These are phyloP conservation scores for Kuraishia capsulata DNA, from an alignment of 805 yeast genomes.

Conservation along the genomic window DNA sequence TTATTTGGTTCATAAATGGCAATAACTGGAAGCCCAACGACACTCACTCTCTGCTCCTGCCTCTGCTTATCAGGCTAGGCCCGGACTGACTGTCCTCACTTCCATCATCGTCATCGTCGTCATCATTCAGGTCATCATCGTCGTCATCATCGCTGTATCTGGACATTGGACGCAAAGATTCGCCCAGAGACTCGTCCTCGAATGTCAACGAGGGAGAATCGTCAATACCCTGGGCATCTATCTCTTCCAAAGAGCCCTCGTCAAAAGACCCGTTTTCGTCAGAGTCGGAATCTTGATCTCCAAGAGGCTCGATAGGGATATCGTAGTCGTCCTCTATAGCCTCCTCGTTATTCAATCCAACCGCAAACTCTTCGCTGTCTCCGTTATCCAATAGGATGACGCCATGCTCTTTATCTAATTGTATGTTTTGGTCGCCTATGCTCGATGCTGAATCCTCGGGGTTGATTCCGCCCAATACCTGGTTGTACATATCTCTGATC, in stretches of 20 bases:
- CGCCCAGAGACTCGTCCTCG: background rate
- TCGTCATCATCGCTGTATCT: background rate
- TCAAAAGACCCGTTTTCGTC: too few species aligned
- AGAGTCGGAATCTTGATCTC: too few species aligned
- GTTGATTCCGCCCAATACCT: conserved; percentile 42
- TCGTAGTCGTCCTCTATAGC: conserved; percentile 9
- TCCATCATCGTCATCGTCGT: background rate
- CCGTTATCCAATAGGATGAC: conserved; percentile 26
- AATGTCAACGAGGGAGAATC: background rate
- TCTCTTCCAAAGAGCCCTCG: too few species aligned
- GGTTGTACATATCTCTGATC: conserved; percentile 47
- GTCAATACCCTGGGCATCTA: too few species aligned
- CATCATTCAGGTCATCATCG: conserved; percentile 1
- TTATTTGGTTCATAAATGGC: too few species aligned
- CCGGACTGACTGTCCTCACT: conserved; percentile 4
- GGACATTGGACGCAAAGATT: background rate
- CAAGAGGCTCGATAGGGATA: background rate
- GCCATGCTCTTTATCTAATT: conserved; percentile 13
- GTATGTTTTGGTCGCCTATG: conserved; percentile 24
- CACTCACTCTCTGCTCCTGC: background rate
- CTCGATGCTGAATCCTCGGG: conserved; percentile 25
- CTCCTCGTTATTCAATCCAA: conserved; percentile 14
- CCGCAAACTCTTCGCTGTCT: conserved; percentile 35
- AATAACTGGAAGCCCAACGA: too few species aligned
- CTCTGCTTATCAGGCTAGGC: background rate